Percentiles rank a stretch among this genome's conserved stretches.
These are phyloP conservation scores for Phyllosticta citriasiana DNA, from an alignment of 2,329 filamentous ascomycete genomes.

Conservation along the genomic window DNA sequence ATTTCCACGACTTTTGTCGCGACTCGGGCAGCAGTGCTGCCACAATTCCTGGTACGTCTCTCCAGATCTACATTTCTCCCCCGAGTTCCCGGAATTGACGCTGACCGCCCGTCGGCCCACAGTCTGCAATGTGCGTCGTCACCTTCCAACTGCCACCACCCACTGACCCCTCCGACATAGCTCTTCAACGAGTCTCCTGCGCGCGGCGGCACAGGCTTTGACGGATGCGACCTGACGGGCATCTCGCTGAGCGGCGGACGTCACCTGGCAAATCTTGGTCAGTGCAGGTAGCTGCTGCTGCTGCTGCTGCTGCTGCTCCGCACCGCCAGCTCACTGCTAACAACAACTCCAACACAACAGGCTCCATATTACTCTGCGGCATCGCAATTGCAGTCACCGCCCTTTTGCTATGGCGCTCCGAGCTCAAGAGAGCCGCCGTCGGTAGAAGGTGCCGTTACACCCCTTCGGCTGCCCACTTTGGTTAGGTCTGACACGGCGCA, in stretches of 20 bases:
- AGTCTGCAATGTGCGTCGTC: conserved; percentile 39
- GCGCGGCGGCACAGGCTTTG: conserved; percentile 51
- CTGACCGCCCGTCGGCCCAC: conserved; percentile 11
- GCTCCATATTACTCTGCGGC: conserved; percentile 77
- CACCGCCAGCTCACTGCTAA: conserved; percentile 3
- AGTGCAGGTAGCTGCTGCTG: conserved; percentile 21
- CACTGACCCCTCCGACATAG: conserved; percentile 31
- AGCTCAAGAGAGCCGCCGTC: conserved; percentile 86
- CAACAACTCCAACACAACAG: conserved; percentile 37
- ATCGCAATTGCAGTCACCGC: conserved; percentile 60
- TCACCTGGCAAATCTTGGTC: conserved; percentile 74
- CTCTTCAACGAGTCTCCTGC: conserved; percentile 52
- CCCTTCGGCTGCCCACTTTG: background rate
- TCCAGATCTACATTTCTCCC: conserved; percentile 14
- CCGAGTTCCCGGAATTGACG: conserved; percentile 12
- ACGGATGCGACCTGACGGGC: conserved; percentile 65
- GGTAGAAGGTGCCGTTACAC: conserved; percentile 60
- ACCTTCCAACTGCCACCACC: background rate
- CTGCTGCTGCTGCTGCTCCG: background rate
- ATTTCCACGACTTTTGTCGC: conserved; percentile 38
- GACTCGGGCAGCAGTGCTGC: conserved; percentile 34
- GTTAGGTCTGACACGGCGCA: conserved; percentile 31
- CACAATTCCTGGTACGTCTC: conserved; percentile 31
- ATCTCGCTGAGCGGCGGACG: conserved; percentile 58
- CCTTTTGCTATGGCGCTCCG: conserved; percentile 68